These are phyloP conservation scores for Macrocybe gigantea DNA, from an alignment of 768 basidiomycete species.

Conservation along the genomic window DNA sequence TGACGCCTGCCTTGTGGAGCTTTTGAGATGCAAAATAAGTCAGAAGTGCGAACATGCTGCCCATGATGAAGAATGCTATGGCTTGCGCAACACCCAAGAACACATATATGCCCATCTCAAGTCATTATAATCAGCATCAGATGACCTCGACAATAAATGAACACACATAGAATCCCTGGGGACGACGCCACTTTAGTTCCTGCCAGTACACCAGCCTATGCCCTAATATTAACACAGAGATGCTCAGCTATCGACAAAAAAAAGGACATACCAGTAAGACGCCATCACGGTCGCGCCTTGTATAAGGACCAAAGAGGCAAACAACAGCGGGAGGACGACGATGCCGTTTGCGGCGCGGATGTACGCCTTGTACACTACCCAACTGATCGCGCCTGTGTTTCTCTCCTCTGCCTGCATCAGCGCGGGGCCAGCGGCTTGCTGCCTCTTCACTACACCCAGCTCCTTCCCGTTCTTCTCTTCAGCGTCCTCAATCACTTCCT, in stretches of 20 bases:
- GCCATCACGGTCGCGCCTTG: conserved; percentile 71
- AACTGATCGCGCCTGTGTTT: conserved; percentile 65
- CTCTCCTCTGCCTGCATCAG: conserved; percentile 86
- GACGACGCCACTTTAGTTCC: conserved; percentile 54
- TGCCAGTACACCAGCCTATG: conserved; percentile 83
- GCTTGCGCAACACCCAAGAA: conserved; percentile 68
- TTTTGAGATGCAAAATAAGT: conserved; percentile 73
- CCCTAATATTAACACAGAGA: conserved; percentile 10
- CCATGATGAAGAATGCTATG: conserved; percentile 61
- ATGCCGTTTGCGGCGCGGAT: conserved; percentile 62
- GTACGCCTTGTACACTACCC: conserved; percentile 54
- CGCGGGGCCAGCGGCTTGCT: conserved; percentile 36
- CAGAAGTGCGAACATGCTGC: conserved; percentile 55
- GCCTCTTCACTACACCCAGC: conserved; percentile 24
- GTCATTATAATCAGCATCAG: background rate
- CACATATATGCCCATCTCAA: conserved; percentile 79
- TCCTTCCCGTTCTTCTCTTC: conserved; percentile 23
- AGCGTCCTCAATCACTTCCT: conserved; percentile 27
- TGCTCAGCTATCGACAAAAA: background rate
- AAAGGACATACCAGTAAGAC: conserved; percentile 58
- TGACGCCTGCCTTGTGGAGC: conserved; percentile 47
- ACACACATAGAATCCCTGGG: conserved; percentile 68
- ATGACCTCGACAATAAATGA: background rate
- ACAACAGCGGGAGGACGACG: conserved; percentile 58
- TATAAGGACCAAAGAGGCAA: conserved; percentile 54